Evolutionary conservation across 176 grass and related monocot genomes (phyloP).

Genomic region (Rhynchospora breviuscula): DNA sequence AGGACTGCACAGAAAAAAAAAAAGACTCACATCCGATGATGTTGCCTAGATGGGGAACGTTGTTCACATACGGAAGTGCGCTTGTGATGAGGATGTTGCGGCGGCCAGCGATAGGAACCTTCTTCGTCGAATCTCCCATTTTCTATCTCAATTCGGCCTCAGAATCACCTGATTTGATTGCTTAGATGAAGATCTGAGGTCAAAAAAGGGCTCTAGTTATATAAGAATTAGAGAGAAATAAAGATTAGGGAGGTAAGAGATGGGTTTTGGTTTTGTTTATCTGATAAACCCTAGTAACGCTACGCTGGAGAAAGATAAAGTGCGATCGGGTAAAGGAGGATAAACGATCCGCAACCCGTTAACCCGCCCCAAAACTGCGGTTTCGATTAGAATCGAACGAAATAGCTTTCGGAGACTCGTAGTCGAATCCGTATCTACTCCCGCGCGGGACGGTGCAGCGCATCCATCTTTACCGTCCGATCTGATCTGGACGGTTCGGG

Average conservation of each 20-base stretch:
- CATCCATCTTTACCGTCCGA: too few relatives aligned
- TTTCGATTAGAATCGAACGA: neutral
- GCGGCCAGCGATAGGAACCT: conserved; percentile 34
- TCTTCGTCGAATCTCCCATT: conserved; percentile 26
- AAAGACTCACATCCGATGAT: conserved; percentile 41
- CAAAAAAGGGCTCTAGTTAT: neutral
- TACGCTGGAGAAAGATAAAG: neutral
- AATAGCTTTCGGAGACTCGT: too few relatives aligned
- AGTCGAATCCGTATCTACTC: too few relatives aligned
- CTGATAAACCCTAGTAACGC: conserved; percentile 16
- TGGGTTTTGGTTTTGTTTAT: conserved; percentile 1
- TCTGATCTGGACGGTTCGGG: too few relatives aligned
- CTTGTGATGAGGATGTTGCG: conserved; percentile 50
- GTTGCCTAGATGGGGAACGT: conserved; percentile 49
- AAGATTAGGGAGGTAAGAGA: neutral
- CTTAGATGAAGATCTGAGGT: neutral
- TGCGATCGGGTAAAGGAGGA: neutral
- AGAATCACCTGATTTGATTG: neutral
- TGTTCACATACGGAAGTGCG: conserved; percentile 50
- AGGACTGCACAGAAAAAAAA: neutral
- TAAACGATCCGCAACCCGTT: neutral
- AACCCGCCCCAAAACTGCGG: neutral
- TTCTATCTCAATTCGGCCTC: neutral
- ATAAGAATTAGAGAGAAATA: neutral
- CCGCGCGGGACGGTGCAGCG: too few relatives aligned